These are phyloP conservation scores for Orbilia brochopaga DNA, from an alignment of 2,329 filamentous ascomycete species.

Conservation along the genomic window DNA sequence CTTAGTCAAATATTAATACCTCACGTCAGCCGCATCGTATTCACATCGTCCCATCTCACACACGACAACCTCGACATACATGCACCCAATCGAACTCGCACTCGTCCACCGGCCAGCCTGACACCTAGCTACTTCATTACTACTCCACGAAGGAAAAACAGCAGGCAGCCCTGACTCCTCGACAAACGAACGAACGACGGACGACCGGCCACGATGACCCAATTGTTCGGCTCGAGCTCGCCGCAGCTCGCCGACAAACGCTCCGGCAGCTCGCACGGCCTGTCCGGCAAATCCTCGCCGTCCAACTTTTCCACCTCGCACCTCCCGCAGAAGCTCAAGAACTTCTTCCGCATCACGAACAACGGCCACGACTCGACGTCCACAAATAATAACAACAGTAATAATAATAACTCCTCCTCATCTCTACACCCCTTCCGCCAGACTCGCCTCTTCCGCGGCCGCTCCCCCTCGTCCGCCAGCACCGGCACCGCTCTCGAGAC, in stretches of 20 bases:
- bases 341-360: constrained; percentile 72
- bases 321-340: constrained; percentile 72
- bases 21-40: too few relatives aligned
- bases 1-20: too few relatives aligned
- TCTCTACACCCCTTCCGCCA: constrained; percentile 53
- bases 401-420: constrained; percentile 12
- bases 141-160: too few relatives aligned
- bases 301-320: constrained; percentile 58
- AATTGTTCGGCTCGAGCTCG: constrained; percentile 44
- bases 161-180: too few relatives aligned
- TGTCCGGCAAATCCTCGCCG: constrained; percentile 19
- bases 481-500: constrained; percentile 53
- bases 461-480: constrained; percentile 53
- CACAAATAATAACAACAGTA: too few relatives aligned
- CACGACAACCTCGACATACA: too few relatives aligned
- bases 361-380: constrained; percentile 51
- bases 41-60: too few relatives aligned
- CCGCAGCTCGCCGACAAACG: constrained; percentile 35
- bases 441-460: constrained; percentile 54
- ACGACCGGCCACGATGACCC: constrained; percentile 22
- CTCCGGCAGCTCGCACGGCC: constrained; percentile 15
- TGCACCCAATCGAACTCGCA: too few relatives aligned
- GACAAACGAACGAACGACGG: neutral
- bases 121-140: too few relatives aligned
- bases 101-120: too few relatives aligned